Conservation (phyloP, 805 yeast genomes). For the Wickerhamiella spandovensis region DNA sequence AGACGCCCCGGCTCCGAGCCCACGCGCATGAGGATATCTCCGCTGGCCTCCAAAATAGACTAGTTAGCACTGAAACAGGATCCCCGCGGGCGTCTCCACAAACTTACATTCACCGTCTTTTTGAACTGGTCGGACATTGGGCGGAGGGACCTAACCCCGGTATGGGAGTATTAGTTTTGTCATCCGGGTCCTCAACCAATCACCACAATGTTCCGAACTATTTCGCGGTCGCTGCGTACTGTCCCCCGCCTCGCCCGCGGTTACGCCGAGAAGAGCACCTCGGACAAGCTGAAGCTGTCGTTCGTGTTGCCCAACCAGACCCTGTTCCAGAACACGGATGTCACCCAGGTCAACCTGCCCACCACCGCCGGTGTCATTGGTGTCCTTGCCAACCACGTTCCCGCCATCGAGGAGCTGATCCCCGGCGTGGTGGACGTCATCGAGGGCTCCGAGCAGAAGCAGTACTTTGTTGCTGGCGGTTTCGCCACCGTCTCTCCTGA, state of each 20-base stretch:
- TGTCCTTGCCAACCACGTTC: slow-evolving; percentile 95
- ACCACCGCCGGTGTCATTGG: slow-evolving; percentile 93
- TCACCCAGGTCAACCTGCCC: slow-evolving; percentile 81
- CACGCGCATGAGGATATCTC: slow-evolving; percentile 16
- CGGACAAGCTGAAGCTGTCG: slow-evolving; percentile 72
- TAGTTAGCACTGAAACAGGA: neutral
- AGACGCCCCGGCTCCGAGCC: slow-evolving; percentile 17
- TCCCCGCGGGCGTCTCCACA: neutral
- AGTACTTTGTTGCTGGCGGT: slow-evolving; percentile 90
- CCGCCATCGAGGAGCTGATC: slow-evolving; percentile 87
- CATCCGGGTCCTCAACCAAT: slow-evolving; percentile 6
- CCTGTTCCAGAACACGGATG: slow-evolving; percentile 21
- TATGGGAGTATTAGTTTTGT: neutral
- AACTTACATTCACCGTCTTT: slow-evolving; percentile 9
- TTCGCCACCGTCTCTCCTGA: slow-evolving; percentile 94
- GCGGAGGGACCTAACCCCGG: neutral
- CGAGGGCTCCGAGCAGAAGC: slow-evolving; percentile 60
- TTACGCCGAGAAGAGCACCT: slow-evolving; percentile 57
- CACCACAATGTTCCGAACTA: slow-evolving; percentile 9
- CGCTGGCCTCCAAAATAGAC: slow-evolving; percentile 13
- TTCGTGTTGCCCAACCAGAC: slow-evolving; percentile 69
- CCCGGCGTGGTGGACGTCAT: slow-evolving; percentile 93
- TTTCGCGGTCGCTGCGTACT: slow-evolving; percentile 18
- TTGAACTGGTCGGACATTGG: neutral
- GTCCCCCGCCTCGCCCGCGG: slow-evolving; percentile 26